Base-by-base conservation (phyloP, 2,329 filamentous ascomycete species). In the Thyridium curvatum region DNA sequence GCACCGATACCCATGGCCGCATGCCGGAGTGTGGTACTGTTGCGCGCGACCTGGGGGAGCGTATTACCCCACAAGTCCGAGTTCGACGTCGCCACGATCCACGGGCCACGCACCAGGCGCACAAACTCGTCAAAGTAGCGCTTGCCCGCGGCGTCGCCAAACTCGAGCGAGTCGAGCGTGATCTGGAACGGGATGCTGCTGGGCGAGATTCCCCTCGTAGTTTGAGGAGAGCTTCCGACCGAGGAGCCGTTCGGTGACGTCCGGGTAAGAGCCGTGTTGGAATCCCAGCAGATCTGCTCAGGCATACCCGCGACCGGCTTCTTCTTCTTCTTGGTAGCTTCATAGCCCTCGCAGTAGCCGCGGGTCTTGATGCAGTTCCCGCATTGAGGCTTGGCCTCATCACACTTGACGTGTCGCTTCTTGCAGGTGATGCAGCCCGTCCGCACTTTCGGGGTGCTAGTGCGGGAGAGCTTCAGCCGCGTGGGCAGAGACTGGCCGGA, bases 1-100 rank as follows among this genome's bases (percentile, higher is more conserved):
- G 56, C 56, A 15, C 62, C 62, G 12, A 64, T 52, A 8, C 62
- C 63, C 26, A 63, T 51, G 40, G 56, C 58, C 14, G 64, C 62
- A 34, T 58, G 59, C 8, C 55, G 54, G 10, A 67, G 52, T 3
- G 61, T 56, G 8, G 52, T 45, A 34, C 60, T 56, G 17, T 55
- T 46, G 12, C 46, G 53, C 13, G 58, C 47, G 12, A 67, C 51
- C 13, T 54, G 53, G 3, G 60, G 61, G 7, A 65, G 56, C 2
- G 50, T 54, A 6, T 52, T 46, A 12, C 47, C 54, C 59, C 62
- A 67, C n/a, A 66, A 57, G 1, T 38, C 34, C 13, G 55, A 51
- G 13, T 56, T 47, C n/a, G 64, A 59, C 41, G 28, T 53, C 51
- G 35, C 50, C 48, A n/a, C 52, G 53, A 34, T 50, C 52, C 2